Percentiles rank a stretch among this genome's conserved stretches.
Evolutionary conservation across 306 rosid species (phyloP).

Genomic region (Casuarina equisetifolia): DNA sequence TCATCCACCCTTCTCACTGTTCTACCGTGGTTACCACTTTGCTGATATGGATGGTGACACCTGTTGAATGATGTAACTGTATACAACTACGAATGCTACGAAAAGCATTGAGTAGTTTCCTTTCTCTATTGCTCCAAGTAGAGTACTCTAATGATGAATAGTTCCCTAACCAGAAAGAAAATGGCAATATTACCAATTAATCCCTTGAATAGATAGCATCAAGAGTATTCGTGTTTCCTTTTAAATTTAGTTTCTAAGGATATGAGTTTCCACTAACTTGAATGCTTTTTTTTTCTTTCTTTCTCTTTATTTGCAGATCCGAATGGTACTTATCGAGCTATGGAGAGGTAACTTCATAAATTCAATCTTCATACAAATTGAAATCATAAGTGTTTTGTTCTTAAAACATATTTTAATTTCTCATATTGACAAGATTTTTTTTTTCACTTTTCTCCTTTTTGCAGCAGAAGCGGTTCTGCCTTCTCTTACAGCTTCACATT

Average conservation of each 20-base stretch:
- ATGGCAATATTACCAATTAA: not conserved
- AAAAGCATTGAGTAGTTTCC: not conserved
- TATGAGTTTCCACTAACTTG: not conserved
- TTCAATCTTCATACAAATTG: slow-evolving; percentile 14
- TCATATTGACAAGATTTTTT: slow-evolving; percentile 16
- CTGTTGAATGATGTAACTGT: not conserved
- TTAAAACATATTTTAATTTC: slow-evolving; percentile 14
- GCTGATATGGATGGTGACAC: not conserved
- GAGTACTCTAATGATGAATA: not conserved
- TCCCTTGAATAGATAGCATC: not conserved
- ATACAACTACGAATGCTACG: not conserved
- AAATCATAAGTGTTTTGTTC: slow-evolving; percentile 19
- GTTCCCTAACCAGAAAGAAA: not conserved
- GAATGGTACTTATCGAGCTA: slow-evolving; percentile 45
- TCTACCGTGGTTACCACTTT: too few species aligned
- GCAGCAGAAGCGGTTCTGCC: slow-evolving; percentile 73
- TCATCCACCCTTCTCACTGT: not conserved
- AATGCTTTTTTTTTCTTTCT: slow-evolving; percentile 18
- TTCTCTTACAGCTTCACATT: slow-evolving; percentile 34
- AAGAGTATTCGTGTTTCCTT: not conserved
- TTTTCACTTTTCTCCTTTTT: slow-evolving; percentile 30
- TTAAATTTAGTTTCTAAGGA: not conserved
- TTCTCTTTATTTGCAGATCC: slow-evolving; percentile 49
- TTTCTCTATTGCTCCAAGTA: not conserved
- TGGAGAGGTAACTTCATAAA: slow-evolving; percentile 50